phyloP scores from a whole-genome alignment of 805 yeast genomes.

The fission yeast (Schizosaccharomyces pombe) region DNA sequence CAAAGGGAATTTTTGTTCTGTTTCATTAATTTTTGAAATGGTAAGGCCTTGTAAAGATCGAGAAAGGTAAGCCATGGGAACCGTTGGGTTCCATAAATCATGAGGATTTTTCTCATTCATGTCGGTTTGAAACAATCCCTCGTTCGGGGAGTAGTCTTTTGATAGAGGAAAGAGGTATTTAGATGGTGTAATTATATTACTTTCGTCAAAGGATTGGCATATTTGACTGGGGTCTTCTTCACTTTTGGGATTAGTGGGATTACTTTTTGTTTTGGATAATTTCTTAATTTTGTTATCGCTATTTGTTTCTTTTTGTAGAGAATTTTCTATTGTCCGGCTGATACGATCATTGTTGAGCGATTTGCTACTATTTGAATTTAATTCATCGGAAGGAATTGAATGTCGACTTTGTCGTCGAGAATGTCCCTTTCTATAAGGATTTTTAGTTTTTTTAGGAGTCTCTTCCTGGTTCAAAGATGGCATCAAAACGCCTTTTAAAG shows the following conservation, averaged over 20 bases:
- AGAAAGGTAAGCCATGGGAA: not conserved
- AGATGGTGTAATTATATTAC: not conserved
- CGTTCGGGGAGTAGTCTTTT: not conserved
- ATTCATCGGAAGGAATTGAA: not conserved
- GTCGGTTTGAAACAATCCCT: not conserved
- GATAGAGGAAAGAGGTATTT: not conserved
- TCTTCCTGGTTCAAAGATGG: no score
- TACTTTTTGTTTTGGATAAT: no score
- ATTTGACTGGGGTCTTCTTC: no score
- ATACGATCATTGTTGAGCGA: not conserved
- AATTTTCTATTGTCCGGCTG: not conserved
- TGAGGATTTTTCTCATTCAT: no score
- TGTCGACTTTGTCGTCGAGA: not conserved
- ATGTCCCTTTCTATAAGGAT: conserved; percentile 1
- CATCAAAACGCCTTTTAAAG: not conserved
- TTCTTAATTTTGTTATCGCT: no score
- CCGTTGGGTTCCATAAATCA: not conserved
- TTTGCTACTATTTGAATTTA: not conserved
- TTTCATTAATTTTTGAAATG: no score
- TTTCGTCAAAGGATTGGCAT: no score
- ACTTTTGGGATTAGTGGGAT: no score
- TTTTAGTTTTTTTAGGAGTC: no score
- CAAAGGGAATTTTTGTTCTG: no score
- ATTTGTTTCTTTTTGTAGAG: no score
- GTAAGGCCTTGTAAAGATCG: not conserved